phyloP scores from a whole-genome alignment of 1,284 basidiomycete species.

The Cutaneotrichosporon arboriforme region DNA sequence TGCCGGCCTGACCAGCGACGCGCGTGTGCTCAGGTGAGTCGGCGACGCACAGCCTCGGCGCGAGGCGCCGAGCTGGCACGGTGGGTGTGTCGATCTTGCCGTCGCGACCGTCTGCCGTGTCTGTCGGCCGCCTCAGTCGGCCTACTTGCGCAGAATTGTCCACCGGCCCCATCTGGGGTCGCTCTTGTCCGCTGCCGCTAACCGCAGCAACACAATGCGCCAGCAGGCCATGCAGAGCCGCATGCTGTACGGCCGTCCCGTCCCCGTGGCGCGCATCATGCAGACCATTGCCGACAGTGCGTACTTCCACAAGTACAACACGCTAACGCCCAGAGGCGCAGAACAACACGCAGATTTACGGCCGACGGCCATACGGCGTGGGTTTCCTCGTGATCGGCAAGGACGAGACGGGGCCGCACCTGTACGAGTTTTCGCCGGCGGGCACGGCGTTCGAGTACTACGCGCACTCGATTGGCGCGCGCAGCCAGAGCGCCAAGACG shows the following conservation, averaged over 20 bases:
- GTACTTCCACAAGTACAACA: slow-evolving; percentile 18
- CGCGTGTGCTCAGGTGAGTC: slow-evolving; percentile 85
- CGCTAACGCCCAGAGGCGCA: slow-evolving; percentile 70
- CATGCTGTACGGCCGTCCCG: slow-evolving; percentile 90
- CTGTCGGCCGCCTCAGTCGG: no score
- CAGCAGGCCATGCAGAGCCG: slow-evolving; percentile 94
- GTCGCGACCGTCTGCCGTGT: no score
- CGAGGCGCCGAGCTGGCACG: no score
- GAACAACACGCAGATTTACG: slow-evolving; percentile 98
- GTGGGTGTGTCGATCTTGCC: no score
- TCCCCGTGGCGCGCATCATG: slow-evolving; percentile 90
- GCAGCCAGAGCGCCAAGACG: slow-evolving; percentile 96
- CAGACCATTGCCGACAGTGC: slow-evolving; percentile 88
- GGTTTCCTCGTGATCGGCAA: slow-evolving; percentile 96
- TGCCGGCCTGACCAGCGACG: slow-evolving; percentile 95
- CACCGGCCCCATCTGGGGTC: no score
- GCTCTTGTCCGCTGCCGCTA: not conserved
- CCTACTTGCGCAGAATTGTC: no score
- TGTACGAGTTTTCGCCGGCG: slow-evolving; percentile 96
- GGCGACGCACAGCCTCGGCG: not conserved
- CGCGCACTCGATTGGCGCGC: slow-evolving; percentile 96
- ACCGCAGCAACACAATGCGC: slow-evolving; percentile 89
- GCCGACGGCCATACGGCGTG: slow-evolving; percentile 94
- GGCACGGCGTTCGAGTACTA: slow-evolving; percentile 98
- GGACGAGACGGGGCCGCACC: slow-evolving; percentile 90